Percentiles rank a stretch among this genome's conserved stretches.
phyloP scores from a whole-genome alignment of 2,329 filamentous ascomycete species.

The Neoarthrinium moseri region DNA sequence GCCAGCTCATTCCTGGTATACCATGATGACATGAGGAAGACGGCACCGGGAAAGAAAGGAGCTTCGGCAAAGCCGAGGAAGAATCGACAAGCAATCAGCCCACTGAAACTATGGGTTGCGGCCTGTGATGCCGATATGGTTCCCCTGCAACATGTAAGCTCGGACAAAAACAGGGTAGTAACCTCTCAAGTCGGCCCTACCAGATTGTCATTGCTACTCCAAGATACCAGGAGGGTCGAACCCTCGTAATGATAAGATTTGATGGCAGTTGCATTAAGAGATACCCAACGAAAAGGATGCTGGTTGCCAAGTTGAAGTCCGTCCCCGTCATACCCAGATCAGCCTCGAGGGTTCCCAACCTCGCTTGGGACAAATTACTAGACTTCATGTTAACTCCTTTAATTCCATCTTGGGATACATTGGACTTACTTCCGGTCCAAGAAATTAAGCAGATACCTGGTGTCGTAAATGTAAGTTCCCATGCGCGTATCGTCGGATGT shows the following conservation, averaged over 20 bases:
- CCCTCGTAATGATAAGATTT: slow-evolving; percentile 54
- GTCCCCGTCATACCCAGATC: slow-evolving; percentile 54
- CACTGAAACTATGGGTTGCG: slow-evolving; percentile 37
- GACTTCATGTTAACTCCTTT: not conserved
- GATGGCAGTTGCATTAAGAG: slow-evolving; percentile 62
- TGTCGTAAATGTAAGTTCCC: not conserved
- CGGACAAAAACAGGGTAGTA: not conserved
- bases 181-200: not conserved
- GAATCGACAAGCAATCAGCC: slow-evolving; percentile 45
- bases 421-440: slow-evolving; percentile 42
- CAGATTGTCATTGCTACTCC: slow-evolving; percentile 41
- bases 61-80: slow-evolving; percentile 49
- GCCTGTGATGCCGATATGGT: slow-evolving; percentile 43
- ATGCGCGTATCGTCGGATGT: too few species aligned
- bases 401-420: not conserved
- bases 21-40: slow-evolving; percentile 43
- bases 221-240: slow-evolving; percentile 54
- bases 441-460: slow-evolving; percentile 52
- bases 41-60: slow-evolving; percentile 46
- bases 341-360: slow-evolving; percentile 50
- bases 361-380: slow-evolving; percentile 52
- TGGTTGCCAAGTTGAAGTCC: slow-evolving; percentile 55
- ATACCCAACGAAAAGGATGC: slow-evolving; percentile 58
- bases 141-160: slow-evolving; percentile 14
- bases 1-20: slow-evolving; percentile 42